A percentile compares a stretch with the other conserved stretches of the same genome.
Conservation (phyloP, 495 filamentous ascomycete species). For the Aspergillus mulundensis region DNA sequence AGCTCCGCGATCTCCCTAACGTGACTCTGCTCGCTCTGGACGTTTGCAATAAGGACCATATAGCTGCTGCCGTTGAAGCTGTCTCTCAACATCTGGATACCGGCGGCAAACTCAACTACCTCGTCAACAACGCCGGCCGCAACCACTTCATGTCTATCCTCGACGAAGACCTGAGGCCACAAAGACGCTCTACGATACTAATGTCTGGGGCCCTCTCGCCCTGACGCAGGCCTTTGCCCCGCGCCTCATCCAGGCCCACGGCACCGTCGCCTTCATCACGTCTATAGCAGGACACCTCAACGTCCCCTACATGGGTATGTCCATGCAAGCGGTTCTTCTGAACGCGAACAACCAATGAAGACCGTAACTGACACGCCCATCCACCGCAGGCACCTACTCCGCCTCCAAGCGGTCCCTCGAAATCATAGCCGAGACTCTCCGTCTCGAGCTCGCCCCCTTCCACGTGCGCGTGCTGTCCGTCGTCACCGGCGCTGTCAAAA, state of each 20-base stretch:
- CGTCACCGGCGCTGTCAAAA: conserved; percentile 18
- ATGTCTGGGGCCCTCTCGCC: conserved; percentile 35
- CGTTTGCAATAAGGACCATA: neutral
- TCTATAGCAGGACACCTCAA: too few relatives aligned
- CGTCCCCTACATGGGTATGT: too few relatives aligned
- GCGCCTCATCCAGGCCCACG: conserved; percentile 36
- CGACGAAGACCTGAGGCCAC: conserved; percentile 32
- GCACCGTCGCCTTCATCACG: neutral
- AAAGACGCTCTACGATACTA: conserved; percentile 41
- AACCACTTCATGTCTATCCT: conserved; percentile 28
- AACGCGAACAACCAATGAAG: too few relatives aligned
- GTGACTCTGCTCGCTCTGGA: neutral
- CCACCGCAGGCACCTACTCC: conserved; percentile 20
- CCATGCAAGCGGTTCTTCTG: too few relatives aligned
- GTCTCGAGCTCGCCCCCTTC: conserved; percentile 31
- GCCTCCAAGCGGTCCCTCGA: conserved; percentile 22
- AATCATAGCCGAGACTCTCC: conserved; percentile 25
- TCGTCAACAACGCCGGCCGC: conserved; percentile 43
- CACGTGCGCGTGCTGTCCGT: conserved; percentile 28
- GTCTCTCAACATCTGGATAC: conserved; percentile 15
- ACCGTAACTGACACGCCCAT: neutral
- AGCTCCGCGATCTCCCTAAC: neutral
- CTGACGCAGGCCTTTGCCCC: conserved; percentile 39
- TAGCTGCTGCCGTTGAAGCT: neutral
- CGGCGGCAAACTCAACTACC: conserved; percentile 29